These are phyloP conservation scores for Sphaerobolus stellatus DNA, from an alignment of 1,284 basidiomycete genomes.

Conservation along the genomic window DNA sequence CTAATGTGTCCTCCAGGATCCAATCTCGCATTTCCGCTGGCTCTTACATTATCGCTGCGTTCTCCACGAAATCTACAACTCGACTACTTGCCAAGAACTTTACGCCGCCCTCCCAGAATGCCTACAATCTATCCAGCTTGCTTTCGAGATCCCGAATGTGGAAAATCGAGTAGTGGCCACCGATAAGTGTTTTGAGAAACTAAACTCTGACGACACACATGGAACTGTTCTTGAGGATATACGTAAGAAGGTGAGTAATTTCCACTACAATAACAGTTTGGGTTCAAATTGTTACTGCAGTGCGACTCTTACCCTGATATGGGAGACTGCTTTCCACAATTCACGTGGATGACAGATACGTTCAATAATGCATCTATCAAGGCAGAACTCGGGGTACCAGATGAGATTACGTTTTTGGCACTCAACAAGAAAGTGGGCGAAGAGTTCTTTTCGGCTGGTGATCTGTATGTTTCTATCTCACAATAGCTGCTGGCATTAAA, in stretches of 20 bases:
- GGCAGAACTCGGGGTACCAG: slow-evolving; percentile 26
- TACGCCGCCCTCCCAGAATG: slow-evolving; percentile 25
- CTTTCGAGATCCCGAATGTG: slow-evolving; percentile 20
- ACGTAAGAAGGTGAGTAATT: background rate
- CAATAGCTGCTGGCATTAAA: background rate
- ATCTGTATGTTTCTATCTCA: slow-evolving; percentile 25
- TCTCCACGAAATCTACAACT: slow-evolving; percentile 27
- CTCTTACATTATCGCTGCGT: slow-evolving; percentile 29
- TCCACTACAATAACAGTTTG: no score
- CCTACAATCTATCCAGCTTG: slow-evolving; percentile 28
- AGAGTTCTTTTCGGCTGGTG: slow-evolving; percentile 26
- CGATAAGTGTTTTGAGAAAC: slow-evolving; percentile 11
- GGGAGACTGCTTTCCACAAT: slow-evolving; percentile 21
- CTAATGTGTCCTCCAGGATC: slow-evolving; percentile 23
- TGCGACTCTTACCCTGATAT: background rate
- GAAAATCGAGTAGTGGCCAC: slow-evolving; percentile 20
- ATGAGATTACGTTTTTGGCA: slow-evolving; percentile 11
- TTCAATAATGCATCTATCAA: slow-evolving; percentile 23
- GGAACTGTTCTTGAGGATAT: slow-evolving; percentile 6
- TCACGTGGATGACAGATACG: slow-evolving; percentile 22
- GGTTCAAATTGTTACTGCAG: no score
- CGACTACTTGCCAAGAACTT: slow-evolving; percentile 26
- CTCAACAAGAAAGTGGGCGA: slow-evolving; percentile 18
- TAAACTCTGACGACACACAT: background rate
- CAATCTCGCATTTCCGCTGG: slow-evolving; percentile 29